Evolutionary conservation across 129 eudicot genomes (phyloP).

Genomic region (Ambrosia trifida): DNA sequence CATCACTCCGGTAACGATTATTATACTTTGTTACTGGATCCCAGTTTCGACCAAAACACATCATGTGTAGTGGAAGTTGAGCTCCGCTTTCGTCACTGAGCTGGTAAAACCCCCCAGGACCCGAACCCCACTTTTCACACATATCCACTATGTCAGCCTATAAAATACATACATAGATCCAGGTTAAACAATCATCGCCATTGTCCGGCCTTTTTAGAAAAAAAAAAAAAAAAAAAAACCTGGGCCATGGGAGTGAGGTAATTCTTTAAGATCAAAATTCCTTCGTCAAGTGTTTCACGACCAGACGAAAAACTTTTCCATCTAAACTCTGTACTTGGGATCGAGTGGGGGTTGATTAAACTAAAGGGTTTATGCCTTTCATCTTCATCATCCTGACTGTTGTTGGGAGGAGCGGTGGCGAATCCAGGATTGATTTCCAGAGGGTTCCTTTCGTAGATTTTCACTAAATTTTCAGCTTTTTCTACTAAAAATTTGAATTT

Average conservation of each 20-base stretch:
- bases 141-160: slow-evolving; percentile 41
- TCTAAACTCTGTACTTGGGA: neutral
- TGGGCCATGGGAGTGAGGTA: slow-evolving; percentile 40
- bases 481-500: no score
- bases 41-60: slow-evolving; percentile 63
- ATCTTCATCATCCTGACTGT: no score
- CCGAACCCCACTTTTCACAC: slow-evolving; percentile 47
- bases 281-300: no score
- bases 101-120: slow-evolving; percentile 50
- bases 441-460: no score
- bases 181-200: no score
- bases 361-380: neutral
- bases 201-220: no score
- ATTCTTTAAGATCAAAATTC: slow-evolving; percentile 23
- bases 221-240: slow-evolving; percentile 28
- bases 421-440: no score
- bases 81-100: slow-evolving; percentile 48
- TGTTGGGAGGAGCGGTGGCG: no score
- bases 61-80: slow-evolving; percentile 51
- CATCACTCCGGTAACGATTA: slow-evolving; percentile 27
- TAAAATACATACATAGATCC: neutral
- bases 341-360: neutral
- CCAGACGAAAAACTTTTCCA: neutral
- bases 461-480: no score
- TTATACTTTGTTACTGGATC: slow-evolving; percentile 47